Evolutionary conservation across 2,329 filamentous ascomycete genomes (phyloP).

Genomic region (Cercospora zeae-maydis): DNA sequence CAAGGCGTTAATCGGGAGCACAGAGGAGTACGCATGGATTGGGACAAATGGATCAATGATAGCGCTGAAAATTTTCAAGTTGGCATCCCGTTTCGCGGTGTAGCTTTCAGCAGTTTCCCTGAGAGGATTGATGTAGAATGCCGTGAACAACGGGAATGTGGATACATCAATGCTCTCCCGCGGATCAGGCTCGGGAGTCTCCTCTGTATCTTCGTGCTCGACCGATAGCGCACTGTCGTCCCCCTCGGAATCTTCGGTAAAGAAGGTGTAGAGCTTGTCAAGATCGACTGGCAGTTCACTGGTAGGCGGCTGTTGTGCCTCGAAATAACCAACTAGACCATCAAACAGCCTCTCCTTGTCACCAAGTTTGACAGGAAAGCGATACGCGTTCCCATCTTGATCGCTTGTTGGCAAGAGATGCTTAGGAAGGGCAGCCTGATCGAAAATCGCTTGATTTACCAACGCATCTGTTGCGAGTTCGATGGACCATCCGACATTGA

Average conservation of each 20-base stretch:
- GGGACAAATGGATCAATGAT: constrained; percentile 7
- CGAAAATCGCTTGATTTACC: not conserved
- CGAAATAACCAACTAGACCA: constrained; percentile 13
- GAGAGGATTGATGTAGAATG: no score
- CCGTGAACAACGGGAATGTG: no score
- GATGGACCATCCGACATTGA: not conserved
- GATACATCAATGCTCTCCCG: no score
- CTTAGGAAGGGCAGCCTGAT: not conserved
- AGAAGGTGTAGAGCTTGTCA: not conserved
- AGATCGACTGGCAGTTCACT: not conserved
- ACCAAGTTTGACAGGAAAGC: constrained; percentile 13
- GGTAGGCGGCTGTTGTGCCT: not conserved
- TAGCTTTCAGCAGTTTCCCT: not conserved
- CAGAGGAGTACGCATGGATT: constrained; percentile 11
- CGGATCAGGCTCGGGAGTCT: not conserved
- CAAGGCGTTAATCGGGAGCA: constrained; percentile 9
- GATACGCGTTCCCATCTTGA: not conserved
- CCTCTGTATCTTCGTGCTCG: not conserved
- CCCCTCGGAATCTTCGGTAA: constrained; percentile 1
- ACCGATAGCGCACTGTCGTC: not conserved
- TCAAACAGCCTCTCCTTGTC: constrained; percentile 13
- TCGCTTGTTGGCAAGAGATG: not conserved
- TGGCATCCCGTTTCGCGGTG: not conserved
- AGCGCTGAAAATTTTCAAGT: not conserved
- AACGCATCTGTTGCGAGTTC: not conserved